A percentile compares a stretch with the other conserved stretches of the same genome.
These are phyloP conservation scores for Acaromyces ingoldii DNA, from an alignment of 1,284 basidiomycete species.

Conservation along the genomic window DNA sequence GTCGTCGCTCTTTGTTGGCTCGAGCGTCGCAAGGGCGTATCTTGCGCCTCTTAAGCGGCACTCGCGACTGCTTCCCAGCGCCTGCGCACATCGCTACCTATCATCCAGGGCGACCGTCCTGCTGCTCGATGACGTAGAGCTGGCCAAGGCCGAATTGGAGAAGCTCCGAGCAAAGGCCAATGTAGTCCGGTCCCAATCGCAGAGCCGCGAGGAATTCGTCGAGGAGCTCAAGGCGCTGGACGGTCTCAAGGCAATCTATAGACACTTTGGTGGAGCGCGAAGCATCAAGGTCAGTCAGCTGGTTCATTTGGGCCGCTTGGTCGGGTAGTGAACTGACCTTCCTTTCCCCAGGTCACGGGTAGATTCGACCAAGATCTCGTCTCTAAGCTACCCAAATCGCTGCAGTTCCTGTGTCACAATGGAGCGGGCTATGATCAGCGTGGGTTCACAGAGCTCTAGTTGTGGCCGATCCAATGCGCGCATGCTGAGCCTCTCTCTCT, in stretches of 20 bases:
- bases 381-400: conserved; percentile 18
- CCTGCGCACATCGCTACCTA: not conserved
- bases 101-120: conserved; percentile 18
- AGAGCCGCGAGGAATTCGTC: not conserved
- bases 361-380: conserved; percentile 39
- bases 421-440: conserved; percentile 46
- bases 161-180: conserved; percentile 21
- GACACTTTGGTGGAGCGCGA: conserved; percentile 59
- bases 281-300: conserved; percentile 21
- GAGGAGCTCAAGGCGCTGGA: not conserved
- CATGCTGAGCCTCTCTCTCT: no score
- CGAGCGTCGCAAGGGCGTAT: no score
- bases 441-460: not conserved
- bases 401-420: conserved; percentile 42
- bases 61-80: conserved; percentile 1
- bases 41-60: no score
- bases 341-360: conserved; percentile 16
- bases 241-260: conserved; percentile 59
- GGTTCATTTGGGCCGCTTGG: no score
- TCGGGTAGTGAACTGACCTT: not conserved
- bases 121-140: conserved; percentile 37
- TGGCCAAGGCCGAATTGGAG: conserved; percentile 25
- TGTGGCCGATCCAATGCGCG: no score
- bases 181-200: conserved; percentile 12
- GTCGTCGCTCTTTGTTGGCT: no score